A percentile compares a stretch with the other conserved stretches of the same genome.
phyloP scores from a whole-genome alignment of 352 stramenopile genomes.

The Hyphochytrium catenoides region DNA sequence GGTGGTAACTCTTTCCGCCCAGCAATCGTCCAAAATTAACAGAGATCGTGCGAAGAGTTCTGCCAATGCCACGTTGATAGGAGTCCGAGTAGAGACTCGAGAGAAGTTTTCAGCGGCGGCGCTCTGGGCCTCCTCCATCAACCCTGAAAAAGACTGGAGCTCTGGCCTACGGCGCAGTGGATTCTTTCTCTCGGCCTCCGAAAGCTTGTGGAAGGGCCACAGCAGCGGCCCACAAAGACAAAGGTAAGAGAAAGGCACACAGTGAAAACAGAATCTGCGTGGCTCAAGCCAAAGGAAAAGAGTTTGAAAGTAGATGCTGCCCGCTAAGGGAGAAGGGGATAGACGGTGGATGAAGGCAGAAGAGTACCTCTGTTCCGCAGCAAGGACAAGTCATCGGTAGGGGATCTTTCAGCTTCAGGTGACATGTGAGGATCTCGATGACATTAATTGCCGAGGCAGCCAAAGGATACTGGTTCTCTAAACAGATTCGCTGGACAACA shows the following conservation, averaged over 20 bases:
- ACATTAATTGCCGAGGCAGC: conserved; percentile 31
- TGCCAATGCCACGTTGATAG: conserved; percentile 22
- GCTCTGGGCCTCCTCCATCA: conserved; percentile 21
- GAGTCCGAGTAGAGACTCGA: conserved; percentile 15
- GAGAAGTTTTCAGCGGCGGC: conserved; percentile 15
- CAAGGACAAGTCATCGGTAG: conserved; percentile 30
- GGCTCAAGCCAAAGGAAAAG: too few relatives aligned
- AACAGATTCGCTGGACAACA: conserved; percentile 21
- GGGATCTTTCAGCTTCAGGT: conserved; percentile 35
- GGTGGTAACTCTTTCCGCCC: conserved; percentile 20
- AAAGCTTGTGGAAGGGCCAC: too few relatives aligned
- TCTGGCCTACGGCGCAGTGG: conserved; percentile 23
- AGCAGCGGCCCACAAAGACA: too few relatives aligned
- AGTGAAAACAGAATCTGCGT: too few relatives aligned
- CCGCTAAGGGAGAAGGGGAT: too few relatives aligned
- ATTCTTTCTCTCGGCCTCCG: conserved; percentile 24
- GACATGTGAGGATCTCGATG: conserved; percentile 32
- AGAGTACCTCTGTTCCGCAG: too few relatives aligned
- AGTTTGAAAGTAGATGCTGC: too few relatives aligned
- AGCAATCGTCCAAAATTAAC: conserved; percentile 26
- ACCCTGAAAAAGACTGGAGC: conserved; percentile 20
- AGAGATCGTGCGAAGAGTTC: conserved; percentile 33
- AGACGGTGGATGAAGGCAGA: too few relatives aligned
- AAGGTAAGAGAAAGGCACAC: too few relatives aligned
- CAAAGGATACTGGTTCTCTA: conserved; percentile 37